These are phyloP conservation scores for Conidiobolus incongruus DNA, from an alignment of 371 early-diverging fungal species.

Conservation along the genomic window DNA sequence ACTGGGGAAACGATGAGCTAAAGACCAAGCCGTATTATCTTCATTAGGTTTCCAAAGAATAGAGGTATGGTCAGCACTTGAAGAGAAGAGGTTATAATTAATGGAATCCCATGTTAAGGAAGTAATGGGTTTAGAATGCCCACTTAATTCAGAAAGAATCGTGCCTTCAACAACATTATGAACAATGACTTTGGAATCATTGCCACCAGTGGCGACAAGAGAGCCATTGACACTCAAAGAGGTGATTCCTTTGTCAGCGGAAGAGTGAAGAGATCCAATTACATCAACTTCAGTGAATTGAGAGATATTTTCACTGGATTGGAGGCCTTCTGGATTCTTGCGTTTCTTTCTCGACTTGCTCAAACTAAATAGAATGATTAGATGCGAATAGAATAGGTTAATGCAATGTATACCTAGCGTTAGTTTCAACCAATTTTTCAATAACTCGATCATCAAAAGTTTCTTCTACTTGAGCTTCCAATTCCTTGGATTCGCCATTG, in stretches of 20 bases:
- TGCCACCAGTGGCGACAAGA: constrained; percentile 54
- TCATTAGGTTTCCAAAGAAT: constrained; percentile 19
- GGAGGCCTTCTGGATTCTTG: constrained; percentile 51
- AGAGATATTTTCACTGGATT: constrained; percentile 37
- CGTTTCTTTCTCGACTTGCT: constrained; percentile 52
- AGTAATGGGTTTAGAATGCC: constrained; percentile 57
- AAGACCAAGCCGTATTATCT: constrained; percentile 18
- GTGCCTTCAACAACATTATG: constrained; percentile 35
- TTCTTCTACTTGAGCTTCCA: constrained; percentile 8
- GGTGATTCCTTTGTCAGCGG: constrained; percentile 57
- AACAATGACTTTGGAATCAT: constrained; percentile 52
- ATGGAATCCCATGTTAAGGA: not conserved
- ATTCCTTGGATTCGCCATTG: not conserved
- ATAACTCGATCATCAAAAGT: constrained; percentile 1
- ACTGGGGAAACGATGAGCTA: constrained; percentile 10
- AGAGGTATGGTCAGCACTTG: not conserved
- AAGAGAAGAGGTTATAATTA: not conserved
- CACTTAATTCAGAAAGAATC: constrained; percentile 44
- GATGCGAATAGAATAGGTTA: not conserved
- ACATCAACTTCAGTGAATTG: constrained; percentile 22
- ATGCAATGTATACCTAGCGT: constrained; percentile 2
- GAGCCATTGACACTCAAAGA: constrained; percentile 30
- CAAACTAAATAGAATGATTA: constrained; percentile 15
- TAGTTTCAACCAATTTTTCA: constrained; percentile 5
- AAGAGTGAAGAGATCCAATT: constrained; percentile 44